These are phyloP conservation scores for Metschnikowia drakensbergensis DNA, from an alignment of 805 yeast genomes.

Conservation along the genomic window DNA sequence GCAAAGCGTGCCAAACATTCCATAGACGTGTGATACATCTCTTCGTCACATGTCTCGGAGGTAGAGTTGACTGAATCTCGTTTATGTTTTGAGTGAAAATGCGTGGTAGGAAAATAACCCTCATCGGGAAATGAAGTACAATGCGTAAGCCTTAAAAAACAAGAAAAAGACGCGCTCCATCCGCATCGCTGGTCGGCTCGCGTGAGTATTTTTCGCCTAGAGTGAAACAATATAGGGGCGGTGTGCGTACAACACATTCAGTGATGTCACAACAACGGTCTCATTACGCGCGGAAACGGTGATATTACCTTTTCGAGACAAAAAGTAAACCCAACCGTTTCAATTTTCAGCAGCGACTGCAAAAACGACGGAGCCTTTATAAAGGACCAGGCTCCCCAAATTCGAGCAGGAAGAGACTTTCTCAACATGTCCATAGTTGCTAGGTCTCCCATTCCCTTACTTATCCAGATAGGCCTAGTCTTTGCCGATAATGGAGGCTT, in stretches of 20 bases:
- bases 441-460: conserved; percentile 8
- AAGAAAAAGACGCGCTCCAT: no score
- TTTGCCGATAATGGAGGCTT: conserved; percentile 17
- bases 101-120: no score
- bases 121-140: no score
- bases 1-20: conserved; percentile 25
- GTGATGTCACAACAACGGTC: background rate
- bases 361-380: background rate
- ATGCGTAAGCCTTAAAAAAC: no score
- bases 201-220: no score
- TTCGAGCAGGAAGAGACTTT: background rate
- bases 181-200: no score
- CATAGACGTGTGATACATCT: background rate
- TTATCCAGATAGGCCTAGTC: conserved; percentile 13
- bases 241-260: background rate
- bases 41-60: background rate
- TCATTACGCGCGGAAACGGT: background rate
- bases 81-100: no score
- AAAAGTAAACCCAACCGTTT: background rate
- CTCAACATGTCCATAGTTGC: conserved; percentile 12
- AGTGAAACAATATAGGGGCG: background rate
- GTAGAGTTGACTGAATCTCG: background rate
- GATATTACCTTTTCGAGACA: background rate
- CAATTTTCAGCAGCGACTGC: background rate
- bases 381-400: background rate